Evolutionary conservation across 2,329 filamentous ascomycete genomes (phyloP).

Genomic region (Didymella sp.): DNA sequence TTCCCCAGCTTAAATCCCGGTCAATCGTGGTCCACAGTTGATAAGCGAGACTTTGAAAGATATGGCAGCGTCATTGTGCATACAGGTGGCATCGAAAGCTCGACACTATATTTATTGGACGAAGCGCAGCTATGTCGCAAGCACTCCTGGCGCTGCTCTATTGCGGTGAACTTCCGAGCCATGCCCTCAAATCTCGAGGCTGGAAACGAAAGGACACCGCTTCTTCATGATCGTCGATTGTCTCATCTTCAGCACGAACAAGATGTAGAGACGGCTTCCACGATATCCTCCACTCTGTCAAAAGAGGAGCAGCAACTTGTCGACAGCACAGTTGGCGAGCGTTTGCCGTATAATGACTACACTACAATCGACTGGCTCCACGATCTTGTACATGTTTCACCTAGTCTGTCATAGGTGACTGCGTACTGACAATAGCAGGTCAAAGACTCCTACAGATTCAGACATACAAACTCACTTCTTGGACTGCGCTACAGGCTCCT

Average conservation of each 20-base stretch:
- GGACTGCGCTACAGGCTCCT: conserved; percentile 53
- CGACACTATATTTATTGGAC: background rate
- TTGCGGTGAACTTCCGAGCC: background rate
- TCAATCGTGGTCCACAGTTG: conserved; percentile 3
- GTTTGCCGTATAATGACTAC: conserved; percentile 67
- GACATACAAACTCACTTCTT: conserved; percentile 53
- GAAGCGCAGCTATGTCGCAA: background rate
- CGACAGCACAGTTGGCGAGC: conserved; percentile 59
- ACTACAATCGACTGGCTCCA: conserved; percentile 69
- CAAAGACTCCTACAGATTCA: conserved; percentile 64
- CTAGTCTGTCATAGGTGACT: too few relatives aligned
- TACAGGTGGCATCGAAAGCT: background rate
- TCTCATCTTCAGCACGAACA: conserved; percentile 48
- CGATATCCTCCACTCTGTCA: conserved; percentile 54
- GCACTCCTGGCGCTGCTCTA: background rate
- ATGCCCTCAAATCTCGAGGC: conserved; percentile 37
- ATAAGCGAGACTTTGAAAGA: conserved; percentile 8
- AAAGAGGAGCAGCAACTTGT: conserved; percentile 59
- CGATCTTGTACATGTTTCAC: conserved; percentile 55
- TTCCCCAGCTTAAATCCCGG: conserved; percentile 13
- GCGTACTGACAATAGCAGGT: conserved; percentile 48
- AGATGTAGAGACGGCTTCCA: conserved; percentile 53
- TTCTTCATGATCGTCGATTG: conserved; percentile 43
- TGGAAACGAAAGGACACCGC: conserved; percentile 45
- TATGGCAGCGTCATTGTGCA: conserved; percentile 13